Base-by-base conservation (phyloP, 148 eudicot species). In the Rheum nobile region DNA sequence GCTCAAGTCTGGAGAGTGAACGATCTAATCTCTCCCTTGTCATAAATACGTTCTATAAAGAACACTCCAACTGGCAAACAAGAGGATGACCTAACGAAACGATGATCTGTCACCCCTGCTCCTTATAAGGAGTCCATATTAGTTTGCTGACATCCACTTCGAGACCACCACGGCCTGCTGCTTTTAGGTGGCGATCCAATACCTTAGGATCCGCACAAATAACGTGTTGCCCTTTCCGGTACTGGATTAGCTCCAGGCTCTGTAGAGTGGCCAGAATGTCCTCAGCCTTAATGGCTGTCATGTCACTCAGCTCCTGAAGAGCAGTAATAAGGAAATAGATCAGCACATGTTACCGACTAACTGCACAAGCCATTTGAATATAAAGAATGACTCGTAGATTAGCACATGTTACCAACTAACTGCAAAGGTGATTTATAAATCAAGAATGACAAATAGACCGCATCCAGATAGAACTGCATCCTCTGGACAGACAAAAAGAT, bases 131-230 rank as follows among this genome's bases (percentile, higher is more conserved):
- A 80, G 97, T 89, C 98, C 98, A 94, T 31, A 94, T 94, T 76
- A 94, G 82, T 77, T 91, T 94, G 74, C 93, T 76, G 39, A 85
- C 97, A 84, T 94, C 93, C 19, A 91, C 96, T 22, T 88, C 98
- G 48, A 91, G 90, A 79, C 97, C 98, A 47, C 93, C 97, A 31
- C 96, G 90, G 14, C 98, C 98, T 47, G 98, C 98, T 76, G 98
- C 97, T 85, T 91, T 94, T 16, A 94, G 86, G 80, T 94, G 98
- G 43, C 98, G 97, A 72, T 94, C 98, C 79, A 94, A 79, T 16
- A 94, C 93, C 89, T 91, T 89, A 1, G 97, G 97, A 82, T 91
- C 98, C 13, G 97, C 98, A 74, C 97, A 94, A 77, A 94, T 91
- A 9, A 91, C 97, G 24, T 94, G 96, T 75, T 94, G 98, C 65